These are phyloP conservation scores for Populus euphratica DNA, from an alignment of 345 rosid genomes.

Conservation along the genomic window DNA sequence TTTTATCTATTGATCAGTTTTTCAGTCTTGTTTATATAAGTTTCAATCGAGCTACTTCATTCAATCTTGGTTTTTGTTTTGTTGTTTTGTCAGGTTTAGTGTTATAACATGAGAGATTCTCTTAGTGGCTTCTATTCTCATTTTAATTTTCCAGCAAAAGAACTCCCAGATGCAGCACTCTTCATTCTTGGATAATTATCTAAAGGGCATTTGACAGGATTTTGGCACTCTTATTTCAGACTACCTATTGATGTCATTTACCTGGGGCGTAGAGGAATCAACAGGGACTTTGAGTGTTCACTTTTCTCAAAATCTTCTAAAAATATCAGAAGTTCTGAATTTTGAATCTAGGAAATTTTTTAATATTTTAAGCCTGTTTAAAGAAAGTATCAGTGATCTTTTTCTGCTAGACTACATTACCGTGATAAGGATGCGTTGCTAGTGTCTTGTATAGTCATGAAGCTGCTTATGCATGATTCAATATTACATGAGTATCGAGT, in stretches of 20 bases:
- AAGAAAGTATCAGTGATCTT: not conserved
- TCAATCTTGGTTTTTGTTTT: not conserved
- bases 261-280: constrained; percentile 47
- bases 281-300: constrained; percentile 43
- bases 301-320: constrained; percentile 31
- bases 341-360: constrained; percentile 3
- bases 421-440: not conserved
- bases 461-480: constrained; percentile 25
- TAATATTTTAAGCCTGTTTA: not conserved
- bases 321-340: constrained; percentile 48
- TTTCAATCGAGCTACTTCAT: not conserved
- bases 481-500: constrained; percentile 22
- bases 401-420: not conserved
- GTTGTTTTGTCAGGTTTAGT: constrained; percentile 55
- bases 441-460: constrained; percentile 19
- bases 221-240: not conserved
- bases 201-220: constrained; percentile 9
- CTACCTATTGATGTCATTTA: constrained; percentile 15
- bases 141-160: constrained; percentile 26
- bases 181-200: constrained; percentile 9
- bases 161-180: constrained; percentile 27
- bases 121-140: constrained; percentile 39
- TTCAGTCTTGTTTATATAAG: not conserved
- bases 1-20: not conserved
- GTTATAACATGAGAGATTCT: constrained; percentile 41